Conservation (phyloP, 805 yeast species). For the Candida parachauliodes region DNA sequence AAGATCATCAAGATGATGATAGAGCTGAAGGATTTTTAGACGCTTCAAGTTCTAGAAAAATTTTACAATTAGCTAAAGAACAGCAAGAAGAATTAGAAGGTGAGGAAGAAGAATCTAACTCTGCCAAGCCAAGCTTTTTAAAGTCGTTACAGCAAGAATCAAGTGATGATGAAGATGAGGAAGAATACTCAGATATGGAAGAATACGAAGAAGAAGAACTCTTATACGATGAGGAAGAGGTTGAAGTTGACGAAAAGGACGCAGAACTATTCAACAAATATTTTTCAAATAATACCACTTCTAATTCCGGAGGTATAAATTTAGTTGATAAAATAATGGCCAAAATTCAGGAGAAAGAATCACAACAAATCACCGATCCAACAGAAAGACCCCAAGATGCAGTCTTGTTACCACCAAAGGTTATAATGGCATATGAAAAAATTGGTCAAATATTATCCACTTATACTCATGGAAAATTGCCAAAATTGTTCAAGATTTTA, state of each 20-base stretch:
- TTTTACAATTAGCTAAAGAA: slow-evolving; percentile 82
- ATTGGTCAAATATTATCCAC: slow-evolving; percentile 84
- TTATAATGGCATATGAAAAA: slow-evolving; percentile 88
- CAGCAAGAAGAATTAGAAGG: slow-evolving; percentile 85
- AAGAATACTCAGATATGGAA: slow-evolving; percentile 52
- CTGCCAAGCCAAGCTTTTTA: slow-evolving; percentile 16
- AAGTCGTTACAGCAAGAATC: slow-evolving; percentile 19
- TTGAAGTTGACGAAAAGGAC: slow-evolving; percentile 74
- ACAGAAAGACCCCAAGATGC: slow-evolving; percentile 52
- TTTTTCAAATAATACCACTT: slow-evolving; percentile 34
- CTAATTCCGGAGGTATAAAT: slow-evolving; percentile 48
- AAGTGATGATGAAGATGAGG: slow-evolving; percentile 35
- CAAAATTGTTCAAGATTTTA: slow-evolving; percentile 92
- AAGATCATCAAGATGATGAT: slow-evolving; percentile 35
- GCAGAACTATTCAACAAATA: slow-evolving; percentile 80
- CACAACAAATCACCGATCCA: slow-evolving; percentile 18
- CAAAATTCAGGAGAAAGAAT: slow-evolving; percentile 73
- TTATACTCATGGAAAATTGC: slow-evolving; percentile 93
- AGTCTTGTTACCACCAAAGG: slow-evolving; percentile 91
- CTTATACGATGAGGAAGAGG: slow-evolving; percentile 52
- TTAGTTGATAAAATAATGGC: slow-evolving; percentile 94
- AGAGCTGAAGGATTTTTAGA: slow-evolving; percentile 68
- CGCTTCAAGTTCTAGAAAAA: slow-evolving; percentile 77
- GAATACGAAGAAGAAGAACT: slow-evolving; percentile 51
- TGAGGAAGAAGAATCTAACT: slow-evolving; percentile 37